Conservation (phyloP, 805 yeast genomes). For the Brettanomyces bruxellensis region DNA sequence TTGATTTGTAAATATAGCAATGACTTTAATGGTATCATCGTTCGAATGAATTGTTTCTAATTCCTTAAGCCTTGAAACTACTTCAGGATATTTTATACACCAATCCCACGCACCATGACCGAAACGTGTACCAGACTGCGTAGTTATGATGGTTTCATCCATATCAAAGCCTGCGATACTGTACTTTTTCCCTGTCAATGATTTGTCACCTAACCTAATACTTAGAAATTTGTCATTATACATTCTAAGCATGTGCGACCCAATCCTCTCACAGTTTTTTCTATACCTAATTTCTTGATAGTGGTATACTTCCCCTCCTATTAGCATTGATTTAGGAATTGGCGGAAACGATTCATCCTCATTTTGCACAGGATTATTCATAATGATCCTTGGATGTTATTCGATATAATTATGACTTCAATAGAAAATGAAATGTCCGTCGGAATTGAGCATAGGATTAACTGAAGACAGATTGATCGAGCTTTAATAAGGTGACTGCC, state of each 20-base stretch:
- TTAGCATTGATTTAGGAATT: no score
- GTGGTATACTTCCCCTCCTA: neutral
- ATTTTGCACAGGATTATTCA: no score
- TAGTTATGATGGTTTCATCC: conserved; percentile 67
- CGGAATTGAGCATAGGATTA: no score
- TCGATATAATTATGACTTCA: no score
- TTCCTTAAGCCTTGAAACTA: conserved; percentile 18
- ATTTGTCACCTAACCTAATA: neutral
- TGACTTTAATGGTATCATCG: conserved; percentile 9
- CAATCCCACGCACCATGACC: conserved; percentile 62
- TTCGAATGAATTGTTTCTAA: conserved; percentile 8
- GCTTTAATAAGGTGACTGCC: no score
- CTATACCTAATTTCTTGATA: conserved; percentile 1
- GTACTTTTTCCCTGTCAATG: neutral
- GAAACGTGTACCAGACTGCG: conserved; percentile 56
- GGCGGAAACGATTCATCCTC: no score
- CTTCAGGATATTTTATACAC: conserved; percentile 40
- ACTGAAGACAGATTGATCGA: no score
- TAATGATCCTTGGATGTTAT: no score
- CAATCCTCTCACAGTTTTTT: conserved; percentile 3
- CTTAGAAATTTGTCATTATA: neutral
- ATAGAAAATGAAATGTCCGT: no score
- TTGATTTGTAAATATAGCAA: conserved; percentile 83
- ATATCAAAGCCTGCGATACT: conserved; percentile 68
- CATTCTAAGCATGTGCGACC: conserved; percentile 7